Percentiles rank a stretch among this genome's conserved stretches.
phyloP scores from a whole-genome alignment of 345 rosid genomes.

The Dipteronia dyeriana region DNA sequence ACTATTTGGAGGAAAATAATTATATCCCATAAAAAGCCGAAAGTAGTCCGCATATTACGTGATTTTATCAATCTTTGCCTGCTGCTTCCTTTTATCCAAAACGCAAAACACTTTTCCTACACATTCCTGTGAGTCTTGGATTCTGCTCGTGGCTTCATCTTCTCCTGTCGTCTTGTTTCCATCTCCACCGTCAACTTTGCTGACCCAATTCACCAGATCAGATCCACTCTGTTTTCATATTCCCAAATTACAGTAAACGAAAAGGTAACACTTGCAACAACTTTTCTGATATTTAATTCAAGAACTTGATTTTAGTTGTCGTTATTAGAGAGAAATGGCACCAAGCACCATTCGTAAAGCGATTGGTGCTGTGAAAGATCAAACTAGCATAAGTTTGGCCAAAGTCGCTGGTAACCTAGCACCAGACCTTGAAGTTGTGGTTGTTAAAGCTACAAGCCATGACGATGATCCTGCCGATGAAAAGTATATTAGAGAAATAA shows the following conservation, averaged over 20 bases:
- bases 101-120: not conserved
- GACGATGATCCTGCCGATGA: slow-evolving; percentile 88
- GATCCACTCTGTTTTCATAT: not conserved
- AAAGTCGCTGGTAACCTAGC: slow-evolving; percentile 88
- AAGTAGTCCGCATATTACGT: not conserved
- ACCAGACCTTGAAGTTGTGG: slow-evolving; percentile 93
- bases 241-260: not conserved
- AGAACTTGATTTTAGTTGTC: not conserved
- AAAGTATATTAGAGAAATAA: slow-evolving; percentile 72
- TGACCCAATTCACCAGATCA: slow-evolving; percentile 7
- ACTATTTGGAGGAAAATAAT: too few relatives aligned
- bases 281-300: not conserved
- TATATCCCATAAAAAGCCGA: too few relatives aligned
- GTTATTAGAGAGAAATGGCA: slow-evolving; percentile 46
- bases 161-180: not conserved
- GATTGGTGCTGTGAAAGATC: slow-evolving; percentile 94
- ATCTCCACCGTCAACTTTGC: not conserved
- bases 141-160: not conserved
- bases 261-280: slow-evolving; percentile 5
- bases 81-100: not conserved
- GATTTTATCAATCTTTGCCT: not conserved
- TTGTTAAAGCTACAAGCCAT: slow-evolving; percentile 94
- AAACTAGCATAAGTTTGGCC: slow-evolving; percentile 89
- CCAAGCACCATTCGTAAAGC: slow-evolving; percentile 90
- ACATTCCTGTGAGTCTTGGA: not conserved